Percentiles rank a stretch among this genome's conserved stretches.
phyloP scores from a whole-genome alignment of 495 filamentous ascomycete species.

The Penicillium samsonianum region DNA sequence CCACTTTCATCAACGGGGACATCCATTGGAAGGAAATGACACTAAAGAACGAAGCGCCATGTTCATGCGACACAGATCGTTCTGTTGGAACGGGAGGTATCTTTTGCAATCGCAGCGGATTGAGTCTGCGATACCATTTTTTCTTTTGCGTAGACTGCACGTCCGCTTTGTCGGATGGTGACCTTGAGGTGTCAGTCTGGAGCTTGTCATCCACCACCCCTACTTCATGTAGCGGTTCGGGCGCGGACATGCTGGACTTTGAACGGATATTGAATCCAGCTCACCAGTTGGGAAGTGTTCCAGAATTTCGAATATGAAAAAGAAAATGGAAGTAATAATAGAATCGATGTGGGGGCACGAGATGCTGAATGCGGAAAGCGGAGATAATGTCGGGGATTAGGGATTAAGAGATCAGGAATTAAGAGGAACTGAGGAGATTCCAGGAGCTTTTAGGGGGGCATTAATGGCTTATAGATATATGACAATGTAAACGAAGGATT shows the following conservation, averaged over 20 bases:
- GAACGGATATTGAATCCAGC: background rate
- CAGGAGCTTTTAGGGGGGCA: too few relatives aligned
- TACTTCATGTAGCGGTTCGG: constrained; percentile 21
- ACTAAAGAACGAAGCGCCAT: constrained; percentile 56
- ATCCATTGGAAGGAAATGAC: constrained; percentile 62
- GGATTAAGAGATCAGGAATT: background rate
- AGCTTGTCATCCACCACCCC: constrained; percentile 20
- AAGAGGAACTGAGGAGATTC: background rate
- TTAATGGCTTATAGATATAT: too few relatives aligned
- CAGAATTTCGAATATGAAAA: background rate
- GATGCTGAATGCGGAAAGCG: background rate
- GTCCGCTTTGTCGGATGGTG: constrained; percentile 22
- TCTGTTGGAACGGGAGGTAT: constrained; percentile 56
- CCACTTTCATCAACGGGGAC: constrained; percentile 59
- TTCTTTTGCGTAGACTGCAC: constrained; percentile 27
- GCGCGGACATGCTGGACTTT: constrained; percentile 17
- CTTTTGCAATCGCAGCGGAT: constrained; percentile 54
- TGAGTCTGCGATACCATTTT: constrained; percentile 56
- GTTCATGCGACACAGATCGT: constrained; percentile 51
- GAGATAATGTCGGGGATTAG: background rate
- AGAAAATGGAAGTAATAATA: background rate
- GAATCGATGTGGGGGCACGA: background rate
- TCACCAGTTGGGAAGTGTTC: background rate
- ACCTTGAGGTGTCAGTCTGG: constrained; percentile 16
- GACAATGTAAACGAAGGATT: background rate